Evolutionary conservation across 306 rosid species (phyloP).

Genomic region (Lotus japonicus): DNA sequence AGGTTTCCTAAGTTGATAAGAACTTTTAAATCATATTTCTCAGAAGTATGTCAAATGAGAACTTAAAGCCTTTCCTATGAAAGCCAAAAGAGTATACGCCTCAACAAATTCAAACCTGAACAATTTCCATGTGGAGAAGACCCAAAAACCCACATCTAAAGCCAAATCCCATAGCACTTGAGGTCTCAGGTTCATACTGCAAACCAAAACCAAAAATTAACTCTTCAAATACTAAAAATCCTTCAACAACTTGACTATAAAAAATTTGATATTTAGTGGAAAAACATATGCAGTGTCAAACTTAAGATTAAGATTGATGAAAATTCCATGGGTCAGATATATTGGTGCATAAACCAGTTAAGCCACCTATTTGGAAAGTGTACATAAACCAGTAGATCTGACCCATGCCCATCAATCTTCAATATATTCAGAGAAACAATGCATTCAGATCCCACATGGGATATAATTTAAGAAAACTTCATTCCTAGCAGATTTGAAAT

Average conservation of each 20-base stretch:
- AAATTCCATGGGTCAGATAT: background rate
- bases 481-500: conserved; percentile 10
- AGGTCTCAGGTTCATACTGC: conserved; percentile 95
- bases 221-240: conserved; percentile 13
- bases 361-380: too few species aligned
- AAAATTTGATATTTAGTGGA: conserved; percentile 1
- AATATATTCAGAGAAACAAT: background rate
- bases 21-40: conserved; percentile 5
- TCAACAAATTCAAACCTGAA: conserved; percentile 52
- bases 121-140: conserved; percentile 97
- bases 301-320: background rate
- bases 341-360: too few species aligned
- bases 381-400: too few species aligned
- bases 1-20: conserved; percentile 4
- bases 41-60: background rate
- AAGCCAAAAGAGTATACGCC: conserved; percentile 17
- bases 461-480: conserved; percentile 1
- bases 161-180: conserved; percentile 98
- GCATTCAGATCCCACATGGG: conserved; percentile 14
- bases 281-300: background rate
- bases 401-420: background rate
- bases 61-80: conserved; percentile 12
- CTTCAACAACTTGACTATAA: background rate
- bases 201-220: conserved; percentile 16
- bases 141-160: conserved; percentile 95